Evolutionary conservation across 208 protist genomes (phyloP).

Genomic region (Naegleria fowleri): DNA sequence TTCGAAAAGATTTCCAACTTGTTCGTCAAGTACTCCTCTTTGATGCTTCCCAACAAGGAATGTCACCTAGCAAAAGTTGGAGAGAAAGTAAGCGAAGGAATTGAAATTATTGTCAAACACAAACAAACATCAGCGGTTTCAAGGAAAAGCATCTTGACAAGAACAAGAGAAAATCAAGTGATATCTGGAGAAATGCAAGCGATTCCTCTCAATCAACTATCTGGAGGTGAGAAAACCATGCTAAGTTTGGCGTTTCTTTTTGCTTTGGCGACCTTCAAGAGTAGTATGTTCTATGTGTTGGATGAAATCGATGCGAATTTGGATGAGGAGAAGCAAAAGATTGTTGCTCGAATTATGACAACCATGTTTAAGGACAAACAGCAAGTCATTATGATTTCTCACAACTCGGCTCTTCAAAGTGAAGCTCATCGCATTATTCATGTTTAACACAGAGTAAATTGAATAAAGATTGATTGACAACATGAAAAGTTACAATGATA

Average conservation of each 20-base stretch:
- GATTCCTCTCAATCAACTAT: background rate
- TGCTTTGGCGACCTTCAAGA: background rate
- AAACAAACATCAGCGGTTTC: background rate
- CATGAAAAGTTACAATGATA: too few species aligned
- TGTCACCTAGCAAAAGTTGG: background rate
- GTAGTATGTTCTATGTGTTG: background rate
- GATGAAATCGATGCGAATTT: background rate
- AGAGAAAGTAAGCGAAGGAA: background rate
- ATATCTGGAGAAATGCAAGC: too few species aligned
- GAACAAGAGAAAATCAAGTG: too few species aligned
- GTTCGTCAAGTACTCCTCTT: background rate
- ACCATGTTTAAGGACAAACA: background rate
- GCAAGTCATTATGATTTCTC: slow-evolving; percentile 3
- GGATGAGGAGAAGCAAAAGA: background rate
- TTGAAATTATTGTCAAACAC: background rate
- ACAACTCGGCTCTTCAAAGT: background rate
- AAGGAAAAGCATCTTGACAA: background rate
- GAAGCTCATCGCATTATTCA: background rate
- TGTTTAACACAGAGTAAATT: background rate
- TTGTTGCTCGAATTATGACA: background rate
- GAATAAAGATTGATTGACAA: too few species aligned
- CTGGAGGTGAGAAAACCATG: background rate
- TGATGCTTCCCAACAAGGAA: background rate
- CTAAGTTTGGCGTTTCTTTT: background rate
- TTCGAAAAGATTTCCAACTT: background rate